Conservation (phyloP, 805 yeast species). For the Wickerhamiella azymoides region DNA sequence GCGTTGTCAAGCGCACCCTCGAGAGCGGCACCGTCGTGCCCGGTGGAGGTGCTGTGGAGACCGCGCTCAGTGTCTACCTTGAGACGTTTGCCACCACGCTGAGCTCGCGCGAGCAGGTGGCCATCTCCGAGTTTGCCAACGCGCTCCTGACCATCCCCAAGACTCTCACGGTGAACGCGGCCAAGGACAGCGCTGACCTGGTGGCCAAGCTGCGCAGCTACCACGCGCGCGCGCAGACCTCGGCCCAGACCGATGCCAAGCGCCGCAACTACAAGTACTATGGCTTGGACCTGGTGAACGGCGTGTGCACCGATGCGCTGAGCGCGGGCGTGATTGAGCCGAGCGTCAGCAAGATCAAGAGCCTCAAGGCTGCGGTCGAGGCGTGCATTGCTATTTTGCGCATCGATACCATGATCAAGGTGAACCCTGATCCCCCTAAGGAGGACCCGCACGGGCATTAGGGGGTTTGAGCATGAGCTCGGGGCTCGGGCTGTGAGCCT, state of each 20-base stretch:
- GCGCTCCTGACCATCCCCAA: constrained; percentile 87
- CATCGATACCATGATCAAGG: constrained; percentile 96
- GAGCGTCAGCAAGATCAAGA: constrained; percentile 79
- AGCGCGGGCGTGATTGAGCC: constrained; percentile 89
- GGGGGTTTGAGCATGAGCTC: not conserved
- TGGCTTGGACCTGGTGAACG: constrained; percentile 83
- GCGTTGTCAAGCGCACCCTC: constrained; percentile 88
- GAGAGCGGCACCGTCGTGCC: constrained; percentile 93
- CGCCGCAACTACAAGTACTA: constrained; percentile 77
- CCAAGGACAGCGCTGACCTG: constrained; percentile 88
- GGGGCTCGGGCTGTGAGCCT: too few relatives aligned
- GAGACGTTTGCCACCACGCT: constrained; percentile 97
- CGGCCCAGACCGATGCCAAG: constrained; percentile 69
- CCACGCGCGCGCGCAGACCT: constrained; percentile 88
- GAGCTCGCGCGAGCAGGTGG: constrained; percentile 93
- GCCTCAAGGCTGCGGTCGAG: constrained; percentile 89
- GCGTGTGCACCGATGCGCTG: constrained; percentile 79
- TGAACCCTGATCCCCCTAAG: constrained; percentile 71
- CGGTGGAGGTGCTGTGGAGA: constrained; percentile 99
- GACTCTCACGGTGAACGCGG: constrained; percentile 93
- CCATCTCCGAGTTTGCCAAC: constrained; percentile 92
- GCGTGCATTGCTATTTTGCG: constrained; percentile 96
- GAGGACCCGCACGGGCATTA: constrained; percentile 86
- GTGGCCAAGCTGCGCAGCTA: constrained; percentile 92
- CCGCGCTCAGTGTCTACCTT: constrained; percentile 84